phyloP scores from a whole-genome alignment of 2,329 filamentous ascomycete species.

The Nemania bipapillata region DNA sequence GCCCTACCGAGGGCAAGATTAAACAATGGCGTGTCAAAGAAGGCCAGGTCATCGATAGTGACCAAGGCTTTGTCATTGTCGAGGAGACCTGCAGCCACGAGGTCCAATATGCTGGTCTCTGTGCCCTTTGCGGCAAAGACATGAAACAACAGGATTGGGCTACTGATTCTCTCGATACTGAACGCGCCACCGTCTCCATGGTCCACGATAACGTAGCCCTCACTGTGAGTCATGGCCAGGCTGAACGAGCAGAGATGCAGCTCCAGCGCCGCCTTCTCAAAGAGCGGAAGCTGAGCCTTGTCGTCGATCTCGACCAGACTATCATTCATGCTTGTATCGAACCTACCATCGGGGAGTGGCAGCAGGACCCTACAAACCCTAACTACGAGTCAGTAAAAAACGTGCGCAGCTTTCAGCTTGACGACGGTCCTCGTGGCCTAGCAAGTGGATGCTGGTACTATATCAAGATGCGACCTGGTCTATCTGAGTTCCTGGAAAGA shows the following conservation, averaged over 20 bases:
- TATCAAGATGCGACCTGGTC: constrained; percentile 92
- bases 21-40: constrained; percentile 78
- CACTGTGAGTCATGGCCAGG: constrained; percentile 84
- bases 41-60: constrained; percentile 70
- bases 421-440: constrained; percentile 79
- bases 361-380: constrained; percentile 84
- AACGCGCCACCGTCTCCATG: constrained; percentile 93
- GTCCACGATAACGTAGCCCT: constrained; percentile 89
- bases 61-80: constrained; percentile 74
- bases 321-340: constrained; percentile 99
- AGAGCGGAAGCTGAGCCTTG: constrained; percentile 85
- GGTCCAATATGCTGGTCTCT: constrained; percentile 89
- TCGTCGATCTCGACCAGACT: constrained; percentile 97
- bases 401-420: constrained; percentile 88
- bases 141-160: constrained; percentile 93
- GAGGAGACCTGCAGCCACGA: constrained; percentile 93
- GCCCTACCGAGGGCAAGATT: constrained; percentile 82
- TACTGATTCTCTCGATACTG: constrained; percentile 79
- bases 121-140: constrained; percentile 91
- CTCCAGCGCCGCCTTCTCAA: constrained; percentile 83
- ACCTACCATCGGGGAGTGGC: constrained; percentile 95
- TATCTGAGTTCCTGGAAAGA: constrained; percentile 78
- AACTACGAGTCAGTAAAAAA: constrained; percentile 92
- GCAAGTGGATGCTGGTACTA: constrained; percentile 90
- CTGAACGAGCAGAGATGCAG: constrained; percentile 83